Evolutionary conservation across 2,329 filamentous ascomycete genomes (phyloP).

Genomic region (Beauveria bassiana): DNA sequence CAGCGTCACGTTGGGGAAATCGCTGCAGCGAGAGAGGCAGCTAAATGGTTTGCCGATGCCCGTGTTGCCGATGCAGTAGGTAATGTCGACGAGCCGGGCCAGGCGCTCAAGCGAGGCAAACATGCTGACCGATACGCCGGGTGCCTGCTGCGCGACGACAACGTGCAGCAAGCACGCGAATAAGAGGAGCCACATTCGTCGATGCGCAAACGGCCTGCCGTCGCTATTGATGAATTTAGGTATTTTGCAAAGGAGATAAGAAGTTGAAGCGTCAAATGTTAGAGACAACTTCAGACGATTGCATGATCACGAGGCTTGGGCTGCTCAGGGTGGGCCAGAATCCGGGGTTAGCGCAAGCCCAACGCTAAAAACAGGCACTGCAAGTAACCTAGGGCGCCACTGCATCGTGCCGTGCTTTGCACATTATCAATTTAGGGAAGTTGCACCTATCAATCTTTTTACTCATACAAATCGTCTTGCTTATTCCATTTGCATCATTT

Average conservation of each 20-base stretch:
- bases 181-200: background rate
- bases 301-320: constrained; percentile 4
- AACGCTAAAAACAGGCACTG: background rate
- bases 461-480: background rate
- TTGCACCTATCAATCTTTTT: background rate
- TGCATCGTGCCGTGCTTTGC: background rate
- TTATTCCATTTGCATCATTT: constrained; percentile 3
- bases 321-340: constrained; percentile 7
- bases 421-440: background rate
- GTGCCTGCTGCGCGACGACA: background rate
- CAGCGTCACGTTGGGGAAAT: constrained; percentile 75
- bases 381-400: background rate
- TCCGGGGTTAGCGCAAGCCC: constrained; percentile 3
- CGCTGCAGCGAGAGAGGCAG: constrained; percentile 75
- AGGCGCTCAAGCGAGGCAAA: constrained; percentile 81
- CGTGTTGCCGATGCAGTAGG: constrained; percentile 83
- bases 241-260: background rate
- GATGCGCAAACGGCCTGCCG: background rate
- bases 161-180: background rate
- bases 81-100: constrained; percentile 85
- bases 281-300: background rate
- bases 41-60: constrained; percentile 77
- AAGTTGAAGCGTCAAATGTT: background rate
- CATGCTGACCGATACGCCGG: constrained; percentile 49
- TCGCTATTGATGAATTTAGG: background rate